A percentile compares a stretch with the other conserved stretches of the same genome.
Evolutionary conservation across 805 yeast species (phyloP).

Genomic region (Ascoidea asiatica): DNA sequence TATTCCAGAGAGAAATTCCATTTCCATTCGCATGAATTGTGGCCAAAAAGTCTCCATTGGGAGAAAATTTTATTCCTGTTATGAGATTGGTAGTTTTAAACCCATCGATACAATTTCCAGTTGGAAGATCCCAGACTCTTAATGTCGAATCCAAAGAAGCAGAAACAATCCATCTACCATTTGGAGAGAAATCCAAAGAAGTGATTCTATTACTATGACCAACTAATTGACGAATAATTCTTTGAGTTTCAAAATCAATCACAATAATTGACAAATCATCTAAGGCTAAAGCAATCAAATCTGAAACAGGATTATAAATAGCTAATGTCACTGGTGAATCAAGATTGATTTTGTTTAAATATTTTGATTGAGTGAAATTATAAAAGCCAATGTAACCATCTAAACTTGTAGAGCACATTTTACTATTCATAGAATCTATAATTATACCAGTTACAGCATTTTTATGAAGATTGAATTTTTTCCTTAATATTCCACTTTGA

Average conservation of each 20-base stretch:
- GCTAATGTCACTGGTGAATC: conserved; percentile 68
- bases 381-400: conserved; percentile 86
- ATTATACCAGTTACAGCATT: conserved; percentile 81
- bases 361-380: conserved; percentile 62
- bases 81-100: conserved; percentile 67
- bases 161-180: conserved; percentile 89
- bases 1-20: conserved; percentile 89
- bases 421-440: conserved; percentile 80
- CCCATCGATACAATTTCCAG: conserved; percentile 91
- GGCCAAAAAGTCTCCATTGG: conserved; percentile 80
- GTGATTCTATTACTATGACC: conserved; percentile 90
- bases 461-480: conserved; percentile 55
- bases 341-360: conserved; percentile 50
- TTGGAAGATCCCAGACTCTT: neutral
- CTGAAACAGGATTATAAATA: conserved; percentile 72
- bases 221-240: conserved; percentile 71
- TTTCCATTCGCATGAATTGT: conserved; percentile 84
- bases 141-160: conserved; percentile 13
- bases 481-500: conserved; percentile 80
- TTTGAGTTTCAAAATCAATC: conserved; percentile 69
- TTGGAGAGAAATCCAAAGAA: conserved; percentile 79
- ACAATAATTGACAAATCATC: conserved; percentile 81
- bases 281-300: conserved; percentile 69
- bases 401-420: conserved; percentile 74
- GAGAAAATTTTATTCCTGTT: conserved; percentile 69